phyloP scores from a whole-genome alignment of 2,329 filamentous ascomycete species.

The Incumbomyces delicatus region DNA sequence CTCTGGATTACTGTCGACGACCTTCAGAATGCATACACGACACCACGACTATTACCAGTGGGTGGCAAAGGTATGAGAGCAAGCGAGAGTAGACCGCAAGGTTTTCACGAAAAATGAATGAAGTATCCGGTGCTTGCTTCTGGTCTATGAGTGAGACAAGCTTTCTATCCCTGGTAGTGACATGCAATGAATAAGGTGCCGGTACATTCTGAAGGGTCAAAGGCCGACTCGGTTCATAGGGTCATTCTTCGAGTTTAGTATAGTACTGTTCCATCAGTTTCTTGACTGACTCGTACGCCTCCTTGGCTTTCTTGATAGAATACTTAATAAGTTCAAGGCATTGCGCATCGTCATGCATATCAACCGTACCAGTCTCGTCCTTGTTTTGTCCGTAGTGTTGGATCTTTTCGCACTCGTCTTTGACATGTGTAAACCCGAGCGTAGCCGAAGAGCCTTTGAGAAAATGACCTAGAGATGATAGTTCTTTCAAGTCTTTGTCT shows the following conservation, averaged over 20 bases:
- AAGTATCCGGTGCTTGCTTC: too few species aligned
- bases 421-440: conserved; percentile 79
- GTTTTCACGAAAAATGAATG: too few species aligned
- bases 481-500: conserved; percentile 56
- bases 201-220: too few species aligned
- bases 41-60: too few species aligned
- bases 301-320: conserved; percentile 61
- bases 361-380: conserved; percentile 61
- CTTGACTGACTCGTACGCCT: conserved; percentile 67
- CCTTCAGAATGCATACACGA: too few species aligned
- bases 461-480: conserved; percentile 85
- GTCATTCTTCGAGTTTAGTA: conserved; percentile 16
- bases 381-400: conserved; percentile 81
- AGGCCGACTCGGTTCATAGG: too few species aligned
- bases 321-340: conserved; percentile 62
- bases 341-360: conserved; percentile 56
- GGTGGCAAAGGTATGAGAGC: too few species aligned
- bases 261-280: conserved; percentile 63
- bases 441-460: conserved; percentile 95
- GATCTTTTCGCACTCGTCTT: conserved; percentile 91
- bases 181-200: too few species aligned
- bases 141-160: too few species aligned
- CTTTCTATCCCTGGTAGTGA: too few species aligned
- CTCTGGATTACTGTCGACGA: too few species aligned
- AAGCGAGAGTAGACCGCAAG: too few species aligned